Conservation (phyloP, 2,329 filamentous ascomycete species). For the Trichoderma arundinaceum region DNA sequence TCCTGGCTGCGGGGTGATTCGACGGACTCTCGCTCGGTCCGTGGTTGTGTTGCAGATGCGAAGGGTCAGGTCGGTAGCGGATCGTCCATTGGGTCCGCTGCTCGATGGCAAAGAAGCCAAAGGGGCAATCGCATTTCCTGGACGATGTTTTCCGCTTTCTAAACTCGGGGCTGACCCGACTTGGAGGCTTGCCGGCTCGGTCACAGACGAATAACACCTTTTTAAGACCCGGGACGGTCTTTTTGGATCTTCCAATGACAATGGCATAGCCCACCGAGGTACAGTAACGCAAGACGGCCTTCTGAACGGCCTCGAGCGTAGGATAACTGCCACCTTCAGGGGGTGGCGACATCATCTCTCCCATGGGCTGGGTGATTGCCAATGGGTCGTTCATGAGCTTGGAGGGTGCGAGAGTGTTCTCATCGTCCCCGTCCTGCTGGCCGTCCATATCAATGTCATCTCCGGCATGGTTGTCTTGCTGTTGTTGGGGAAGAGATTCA, state of each 20-base stretch:
- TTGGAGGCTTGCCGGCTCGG: constrained; percentile 66
- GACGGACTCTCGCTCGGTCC: constrained; percentile 69
- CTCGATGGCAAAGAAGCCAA: constrained; percentile 73
- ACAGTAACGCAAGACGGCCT: constrained; percentile 68
- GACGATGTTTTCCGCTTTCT: constrained; percentile 70
- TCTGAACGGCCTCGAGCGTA: constrained; percentile 68
- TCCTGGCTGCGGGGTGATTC: constrained; percentile 69
- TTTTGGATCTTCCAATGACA: constrained; percentile 71
- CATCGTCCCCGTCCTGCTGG: constrained; percentile 54
- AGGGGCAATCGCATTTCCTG: constrained; percentile 71
- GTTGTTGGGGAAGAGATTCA: constrained; percentile 47
- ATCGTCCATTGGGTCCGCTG: constrained; percentile 71
- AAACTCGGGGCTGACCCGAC: constrained; percentile 66
- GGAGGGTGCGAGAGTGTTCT: constrained; percentile 51
- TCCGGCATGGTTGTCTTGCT: constrained; percentile 50
- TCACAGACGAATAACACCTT: constrained; percentile 73
- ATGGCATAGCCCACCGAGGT: constrained; percentile 71
- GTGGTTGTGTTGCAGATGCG: constrained; percentile 67
- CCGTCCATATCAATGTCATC: constrained; percentile 62
- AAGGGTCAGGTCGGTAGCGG: constrained; percentile 64
- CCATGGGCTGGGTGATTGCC: constrained; percentile 60
- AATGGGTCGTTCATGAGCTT: constrained; percentile 57
- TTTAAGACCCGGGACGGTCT: constrained; percentile 69
- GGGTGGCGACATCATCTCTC: constrained; percentile 65
- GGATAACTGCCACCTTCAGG: constrained; percentile 69